Evolutionary conservation across 2,329 filamentous ascomycete species (phyloP).

Genomic region (Aspergillus calidoustus): DNA sequence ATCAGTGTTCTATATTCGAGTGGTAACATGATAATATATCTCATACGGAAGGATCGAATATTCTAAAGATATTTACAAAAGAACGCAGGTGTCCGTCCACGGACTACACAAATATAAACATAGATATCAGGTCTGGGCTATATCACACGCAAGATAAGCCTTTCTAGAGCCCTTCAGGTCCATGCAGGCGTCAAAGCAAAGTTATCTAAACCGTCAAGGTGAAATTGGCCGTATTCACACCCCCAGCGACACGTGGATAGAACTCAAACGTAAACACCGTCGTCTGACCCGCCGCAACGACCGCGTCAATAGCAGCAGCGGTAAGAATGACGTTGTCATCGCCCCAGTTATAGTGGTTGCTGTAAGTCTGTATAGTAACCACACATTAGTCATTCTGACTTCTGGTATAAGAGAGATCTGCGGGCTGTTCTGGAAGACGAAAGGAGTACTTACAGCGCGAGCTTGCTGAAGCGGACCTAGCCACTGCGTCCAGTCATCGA

Average conservation of each 20-base stretch:
- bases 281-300: slow-evolving; percentile 50
- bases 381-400: not conserved
- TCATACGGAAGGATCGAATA: not conserved
- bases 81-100: not conserved
- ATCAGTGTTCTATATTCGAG: no score
- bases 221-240: slow-evolving; percentile 55
- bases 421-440: no score
- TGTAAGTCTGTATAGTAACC: slow-evolving; percentile 48
- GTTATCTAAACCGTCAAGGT: slow-evolving; percentile 47
- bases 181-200: not conserved
- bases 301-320: slow-evolving; percentile 50
- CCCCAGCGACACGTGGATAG: slow-evolving; percentile 52
- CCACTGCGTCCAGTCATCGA: slow-evolving; percentile 62
- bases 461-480: slow-evolving; percentile 58
- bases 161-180: no score
- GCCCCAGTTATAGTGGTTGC: slow-evolving; percentile 58
- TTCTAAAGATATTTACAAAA: not conserved
- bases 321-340: slow-evolving; percentile 53
- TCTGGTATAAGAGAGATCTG: not conserved
- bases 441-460: slow-evolving; percentile 33
- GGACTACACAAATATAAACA: not conserved
- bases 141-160: not conserved
- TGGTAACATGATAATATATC: not conserved
- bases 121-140: not conserved
- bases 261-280: slow-evolving; percentile 61